Evolutionary conservation across 306 rosid genomes (phyloP), one percentile per base, ranked within the genome.

Genomic region (Ochetophila trinervis): DNA sequence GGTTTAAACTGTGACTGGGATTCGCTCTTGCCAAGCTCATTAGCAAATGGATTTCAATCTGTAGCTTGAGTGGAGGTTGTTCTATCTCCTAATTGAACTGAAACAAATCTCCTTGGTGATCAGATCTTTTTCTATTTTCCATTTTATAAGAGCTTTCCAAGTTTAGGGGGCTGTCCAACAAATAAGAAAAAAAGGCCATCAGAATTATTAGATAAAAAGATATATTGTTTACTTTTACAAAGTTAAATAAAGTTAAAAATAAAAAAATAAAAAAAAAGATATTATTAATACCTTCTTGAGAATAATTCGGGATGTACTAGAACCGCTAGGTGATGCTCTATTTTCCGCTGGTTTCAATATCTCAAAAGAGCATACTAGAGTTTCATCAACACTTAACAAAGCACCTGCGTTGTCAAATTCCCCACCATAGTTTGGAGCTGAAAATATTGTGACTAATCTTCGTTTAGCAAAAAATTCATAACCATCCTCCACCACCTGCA

Each of bases 401-500:
- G 91, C 95, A 54, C 95, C 97, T 0, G 81, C 97, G 17, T 90
- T 87, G 72, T 90, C 95, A 36, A 90, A 90, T 79, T 90, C 97
- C 34, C 95, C 95, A 2, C 95, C 95, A 35, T 90, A 90, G 75
- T 90, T 87, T 45, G 97, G 97, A 60, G 97, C 97, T 58, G 97
- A 90, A 78, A 87, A 90, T 75, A 90, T 90, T 1, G 97, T 87
- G 63, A 90, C 97, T 76, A 90, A 70, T 61, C 84, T 85, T 63
- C 95, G 54, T 44, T 78, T 80, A 6, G 97, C 95, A 0, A 90
- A 87, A 78, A 90, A 90, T 73, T 87, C 95, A 20, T 90, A 90
- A 56, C 95, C 97, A 54, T 90, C 97, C 73, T 90, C 97, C 73
- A 90, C 97, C 70, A 90, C 97, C 95, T 90, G 80, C 63, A 57